Evolutionary conservation across 768 basidiomycete species (phyloP), one percentile per base, ranked within the genome.

Genomic region (Chalciporus chontae): DNA sequence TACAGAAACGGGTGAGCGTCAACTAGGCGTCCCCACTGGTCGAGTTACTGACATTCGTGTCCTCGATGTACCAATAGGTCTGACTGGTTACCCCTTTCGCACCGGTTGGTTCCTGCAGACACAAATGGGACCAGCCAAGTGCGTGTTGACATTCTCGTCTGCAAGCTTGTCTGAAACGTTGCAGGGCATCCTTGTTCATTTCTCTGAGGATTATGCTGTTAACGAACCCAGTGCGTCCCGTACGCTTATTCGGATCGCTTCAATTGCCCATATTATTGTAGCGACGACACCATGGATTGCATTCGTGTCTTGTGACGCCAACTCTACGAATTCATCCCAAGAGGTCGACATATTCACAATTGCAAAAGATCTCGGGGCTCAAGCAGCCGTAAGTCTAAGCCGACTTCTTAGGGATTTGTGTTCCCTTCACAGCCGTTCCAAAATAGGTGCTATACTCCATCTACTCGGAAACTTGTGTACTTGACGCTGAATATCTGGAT

Each of bases 271-370:
- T 57, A 46, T 47, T 61, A 58, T 51, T 23, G 56, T 63, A 79
- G 86, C 88, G 3, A 74, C 71, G 5, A 90, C 92, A 0, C 91
- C 94, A 4, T 96, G 93, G 92, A 87, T 96, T 58, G 94, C 94
- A 11, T 76, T 94, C 55, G 79, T 96, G 43, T 78, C 83, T 3
- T 95, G 93, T 66, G 92, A 94, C 61, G 61, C 64, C 48, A 93
- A 94, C 65, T 76, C 84, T 15, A 89, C 89, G 14, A 70, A 78
- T 51, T 72, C 79, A 3, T 81, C 83, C 1, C 63, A 72, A 45
- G 73, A 78, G 3, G 65, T 73, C 42, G 93, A 96, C 64, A 78
- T 94, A 45, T 92, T 96, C 67, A 90, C 89, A 0, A 74, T 90
- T 37, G 91, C 90, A 18, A 73, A 77, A 37, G 81, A 86, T 54